Evolutionary conservation across 176 grass and related monocot genomes (phyloP).

Genomic region (Oryza longistaminata): DNA sequence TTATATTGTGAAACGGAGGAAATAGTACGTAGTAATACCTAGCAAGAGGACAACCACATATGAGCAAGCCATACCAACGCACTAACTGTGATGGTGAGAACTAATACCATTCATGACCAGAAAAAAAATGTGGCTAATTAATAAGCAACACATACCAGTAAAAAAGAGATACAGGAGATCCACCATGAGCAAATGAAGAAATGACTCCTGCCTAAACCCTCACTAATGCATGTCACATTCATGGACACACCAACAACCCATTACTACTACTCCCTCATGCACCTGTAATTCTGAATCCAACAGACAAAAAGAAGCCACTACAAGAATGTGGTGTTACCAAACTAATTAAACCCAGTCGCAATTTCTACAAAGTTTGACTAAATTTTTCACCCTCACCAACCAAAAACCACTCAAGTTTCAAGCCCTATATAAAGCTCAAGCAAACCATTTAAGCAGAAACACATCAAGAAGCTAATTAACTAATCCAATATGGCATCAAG

Average conservation of each 20-base stretch:
- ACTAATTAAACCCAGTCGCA: constrained; percentile 6
- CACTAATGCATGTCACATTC: constrained; percentile 41
- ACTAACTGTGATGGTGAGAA: not conserved
- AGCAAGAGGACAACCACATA: not conserved
- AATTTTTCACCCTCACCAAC: not conserved
- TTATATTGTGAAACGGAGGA: no score
- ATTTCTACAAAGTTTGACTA: not conserved
- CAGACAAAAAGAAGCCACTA: not conserved
- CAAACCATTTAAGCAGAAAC: not conserved
- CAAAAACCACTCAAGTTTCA: not conserved
- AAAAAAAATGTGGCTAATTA: not conserved
- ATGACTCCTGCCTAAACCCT: constrained; percentile 21
- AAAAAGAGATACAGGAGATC: constrained; percentile 20
- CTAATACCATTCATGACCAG: not conserved
- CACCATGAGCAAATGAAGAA: constrained; percentile 23
- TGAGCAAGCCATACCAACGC: not conserved
- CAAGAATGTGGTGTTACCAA: constrained; percentile 25
- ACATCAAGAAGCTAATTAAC: not conserved
- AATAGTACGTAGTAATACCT: not conserved
- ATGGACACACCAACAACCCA: constrained; percentile 42
- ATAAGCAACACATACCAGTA: not conserved
- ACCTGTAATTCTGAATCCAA: constrained; percentile 21
- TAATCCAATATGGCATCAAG: constrained; percentile 27
- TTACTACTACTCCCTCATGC: not conserved
- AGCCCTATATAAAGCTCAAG: constrained; percentile 9